Conservation (phyloP, 768 basidiomycete genomes). For the Lentinula sp. region DNA sequence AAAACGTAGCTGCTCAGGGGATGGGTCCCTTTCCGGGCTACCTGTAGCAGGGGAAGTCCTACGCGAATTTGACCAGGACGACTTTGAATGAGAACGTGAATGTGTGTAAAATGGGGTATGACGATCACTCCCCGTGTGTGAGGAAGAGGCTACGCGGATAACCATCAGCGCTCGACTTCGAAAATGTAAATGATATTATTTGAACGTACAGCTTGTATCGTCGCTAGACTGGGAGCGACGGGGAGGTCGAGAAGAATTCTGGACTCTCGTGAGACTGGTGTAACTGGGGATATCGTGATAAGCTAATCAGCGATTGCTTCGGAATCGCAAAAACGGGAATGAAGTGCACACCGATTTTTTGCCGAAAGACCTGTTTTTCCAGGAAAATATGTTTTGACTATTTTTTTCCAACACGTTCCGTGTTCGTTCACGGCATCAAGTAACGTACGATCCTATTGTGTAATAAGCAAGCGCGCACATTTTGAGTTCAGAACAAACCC, state of each 20-base stretch:
- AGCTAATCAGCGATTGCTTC: not conserved
- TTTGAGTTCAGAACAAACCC: no score
- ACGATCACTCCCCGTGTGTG: not conserved
- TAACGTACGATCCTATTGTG: conserved; percentile 40
- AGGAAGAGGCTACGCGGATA: not conserved
- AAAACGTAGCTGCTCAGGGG: not conserved
- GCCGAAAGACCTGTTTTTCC: conserved; percentile 53
- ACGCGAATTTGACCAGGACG: not conserved
- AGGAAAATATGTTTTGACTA: conserved; percentile 56
- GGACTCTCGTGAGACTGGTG: not conserved
- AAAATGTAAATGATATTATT: not conserved
- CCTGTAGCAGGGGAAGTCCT: not conserved
- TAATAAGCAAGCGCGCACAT: no score
- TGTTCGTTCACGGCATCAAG: conserved; percentile 48
- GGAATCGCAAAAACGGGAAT: no score
- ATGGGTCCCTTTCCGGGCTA: not conserved
- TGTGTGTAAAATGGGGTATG: not conserved
- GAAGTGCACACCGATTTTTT: conserved; percentile 45
- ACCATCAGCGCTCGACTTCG: not conserved
- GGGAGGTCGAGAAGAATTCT: not conserved
- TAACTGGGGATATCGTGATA: not conserved
- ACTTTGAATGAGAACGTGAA: not conserved
- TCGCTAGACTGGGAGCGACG: not conserved
- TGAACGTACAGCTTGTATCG: not conserved
- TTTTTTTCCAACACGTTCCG: conserved; percentile 58